These are phyloP conservation scores for Xeromyces bisporus DNA, from an alignment of 495 filamentous ascomycete species.

Conservation along the genomic window DNA sequence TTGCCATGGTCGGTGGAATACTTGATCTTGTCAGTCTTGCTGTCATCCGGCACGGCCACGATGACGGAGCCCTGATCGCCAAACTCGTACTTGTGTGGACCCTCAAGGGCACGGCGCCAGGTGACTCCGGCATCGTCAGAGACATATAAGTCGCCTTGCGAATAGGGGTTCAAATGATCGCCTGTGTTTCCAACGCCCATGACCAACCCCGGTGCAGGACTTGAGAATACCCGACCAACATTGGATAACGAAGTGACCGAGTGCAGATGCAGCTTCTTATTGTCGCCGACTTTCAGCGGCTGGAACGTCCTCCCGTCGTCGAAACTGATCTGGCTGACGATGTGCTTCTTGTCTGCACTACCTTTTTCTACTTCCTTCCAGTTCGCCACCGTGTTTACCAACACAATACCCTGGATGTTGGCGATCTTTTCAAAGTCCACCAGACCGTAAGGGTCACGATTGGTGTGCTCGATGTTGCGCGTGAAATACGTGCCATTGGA, in stretches of 20 bases:
- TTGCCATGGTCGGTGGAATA: conserved; percentile 84
- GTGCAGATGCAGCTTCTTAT: conserved; percentile 65
- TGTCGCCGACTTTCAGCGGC: conserved; percentile 38
- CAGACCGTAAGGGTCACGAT: conserved; percentile 48
- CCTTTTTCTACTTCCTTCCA: conserved; percentile 52
- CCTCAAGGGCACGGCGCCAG: conserved; percentile 56
- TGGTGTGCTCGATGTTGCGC: conserved; percentile 77
- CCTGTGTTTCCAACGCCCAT: conserved; percentile 90
- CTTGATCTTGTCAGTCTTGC: conserved; percentile 42
- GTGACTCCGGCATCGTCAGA: conserved; percentile 83
- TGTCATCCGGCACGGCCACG: conserved; percentile 56
- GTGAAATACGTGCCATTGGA: conserved; percentile 93
- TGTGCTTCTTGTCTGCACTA: conserved; percentile 37
- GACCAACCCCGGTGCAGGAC: conserved; percentile 75
- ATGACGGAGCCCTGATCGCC: conserved; percentile 82
- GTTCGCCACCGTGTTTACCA: conserved; percentile 83
- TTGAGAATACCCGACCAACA: conserved; percentile 78
- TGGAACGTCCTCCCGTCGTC: conserved; percentile 78
- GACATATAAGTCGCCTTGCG: conserved; percentile 60
- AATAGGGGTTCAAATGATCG: conserved; percentile 43
- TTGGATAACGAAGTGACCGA: conserved; percentile 71
- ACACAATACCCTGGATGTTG: conserved; percentile 74
- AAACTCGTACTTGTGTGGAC: conserved; percentile 90
- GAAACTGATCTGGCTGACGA: conserved; percentile 72
- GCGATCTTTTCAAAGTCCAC: conserved; percentile 92